Evolutionary conservation across 2,329 filamentous ascomycete species (phyloP).

Genomic region (Curvularia spicifera): DNA sequence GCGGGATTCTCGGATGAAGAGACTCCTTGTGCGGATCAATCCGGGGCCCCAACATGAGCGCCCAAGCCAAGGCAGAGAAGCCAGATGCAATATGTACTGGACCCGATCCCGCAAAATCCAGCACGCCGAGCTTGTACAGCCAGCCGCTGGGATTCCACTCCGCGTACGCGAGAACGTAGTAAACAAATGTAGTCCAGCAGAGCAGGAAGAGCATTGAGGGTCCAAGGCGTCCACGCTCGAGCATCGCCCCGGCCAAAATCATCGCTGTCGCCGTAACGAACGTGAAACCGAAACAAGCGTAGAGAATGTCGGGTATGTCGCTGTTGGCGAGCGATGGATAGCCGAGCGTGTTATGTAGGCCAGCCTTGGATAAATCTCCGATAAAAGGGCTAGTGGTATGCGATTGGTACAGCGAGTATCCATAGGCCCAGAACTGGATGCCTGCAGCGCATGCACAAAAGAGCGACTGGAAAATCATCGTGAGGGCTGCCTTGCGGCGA

Average conservation of each 20-base stretch:
- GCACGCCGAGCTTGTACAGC: slow-evolving; percentile 70
- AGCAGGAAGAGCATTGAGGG: slow-evolving; percentile 44
- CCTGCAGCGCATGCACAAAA: slow-evolving; percentile 56
- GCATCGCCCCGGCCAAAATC: slow-evolving; percentile 45
- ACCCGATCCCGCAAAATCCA: slow-evolving; percentile 77
- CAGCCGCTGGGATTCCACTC: slow-evolving; percentile 79
- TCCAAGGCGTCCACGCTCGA: slow-evolving; percentile 40
- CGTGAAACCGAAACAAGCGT: slow-evolving; percentile 45
- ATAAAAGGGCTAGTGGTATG: slow-evolving; percentile 40
- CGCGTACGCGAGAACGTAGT: slow-evolving; percentile 70
- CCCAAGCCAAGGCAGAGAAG: slow-evolving; percentile 74
- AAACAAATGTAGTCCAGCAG: slow-evolving; percentile 47
- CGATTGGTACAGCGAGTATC: slow-evolving; percentile 53
- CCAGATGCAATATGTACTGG: slow-evolving; percentile 78
- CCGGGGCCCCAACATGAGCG: slow-evolving; percentile 74
- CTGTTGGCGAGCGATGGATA: slow-evolving; percentile 41
- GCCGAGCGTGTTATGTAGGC: slow-evolving; percentile 39
- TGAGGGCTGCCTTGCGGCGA: slow-evolving; percentile 45
- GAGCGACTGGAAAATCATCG: slow-evolving; percentile 57
- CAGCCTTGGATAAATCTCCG: slow-evolving; percentile 41
- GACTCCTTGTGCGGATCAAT: slow-evolving; percentile 63
- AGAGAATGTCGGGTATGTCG: slow-evolving; percentile 45
- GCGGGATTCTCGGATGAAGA: slow-evolving; percentile 56
- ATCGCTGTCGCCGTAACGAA: slow-evolving; percentile 45
- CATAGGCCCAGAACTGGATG: slow-evolving; percentile 58